Percentiles rank a stretch among this genome's conserved stretches.
Conservation (phyloP, 192 early-diverging fungal genomes). For the Coemansia sp. region DNA sequence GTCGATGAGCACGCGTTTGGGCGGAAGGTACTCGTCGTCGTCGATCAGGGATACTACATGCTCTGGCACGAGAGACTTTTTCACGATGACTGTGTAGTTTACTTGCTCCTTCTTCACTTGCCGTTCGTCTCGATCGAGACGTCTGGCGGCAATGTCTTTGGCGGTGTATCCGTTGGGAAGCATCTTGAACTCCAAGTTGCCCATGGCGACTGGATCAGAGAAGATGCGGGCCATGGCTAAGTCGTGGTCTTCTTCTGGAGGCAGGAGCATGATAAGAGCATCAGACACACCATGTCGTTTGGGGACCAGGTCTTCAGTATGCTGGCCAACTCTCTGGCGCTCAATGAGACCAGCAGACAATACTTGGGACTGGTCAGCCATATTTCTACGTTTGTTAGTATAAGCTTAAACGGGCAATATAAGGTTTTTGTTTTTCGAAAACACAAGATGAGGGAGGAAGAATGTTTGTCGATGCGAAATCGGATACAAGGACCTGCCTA, state of each 20-base stretch:
- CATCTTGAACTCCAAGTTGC: conserved; percentile 34
- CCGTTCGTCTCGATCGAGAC: conserved; percentile 16
- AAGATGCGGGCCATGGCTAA: conserved; percentile 21
- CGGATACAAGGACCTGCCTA: background rate
- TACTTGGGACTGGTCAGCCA: background rate
- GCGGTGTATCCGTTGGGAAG: conserved; percentile 21
- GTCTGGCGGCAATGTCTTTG: conserved; percentile 15
- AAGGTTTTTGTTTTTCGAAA: background rate
- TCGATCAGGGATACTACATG: conserved; percentile 10
- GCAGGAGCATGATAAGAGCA: conserved; percentile 26
- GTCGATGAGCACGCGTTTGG: conserved; percentile 24
- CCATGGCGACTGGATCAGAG: conserved; percentile 38
- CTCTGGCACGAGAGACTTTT: conserved; percentile 30
- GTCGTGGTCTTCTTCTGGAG: conserved; percentile 44
- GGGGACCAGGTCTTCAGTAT: conserved; percentile 16
- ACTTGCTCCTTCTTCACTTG: conserved; percentile 32
- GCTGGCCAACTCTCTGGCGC: background rate
- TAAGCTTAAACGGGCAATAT: background rate
- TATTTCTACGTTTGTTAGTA: background rate
- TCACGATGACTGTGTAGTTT: conserved; percentile 35
- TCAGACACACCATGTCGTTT: conserved; percentile 16
- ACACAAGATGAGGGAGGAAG: background rate
- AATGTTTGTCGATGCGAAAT: background rate
- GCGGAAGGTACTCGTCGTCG: conserved; percentile 27
- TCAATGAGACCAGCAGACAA: background rate